Evolutionary conservation across 164 flowering plant species (phyloP), one percentile per base, ranked within the genome.

Genomic region (Sextonia rubra): DNA sequence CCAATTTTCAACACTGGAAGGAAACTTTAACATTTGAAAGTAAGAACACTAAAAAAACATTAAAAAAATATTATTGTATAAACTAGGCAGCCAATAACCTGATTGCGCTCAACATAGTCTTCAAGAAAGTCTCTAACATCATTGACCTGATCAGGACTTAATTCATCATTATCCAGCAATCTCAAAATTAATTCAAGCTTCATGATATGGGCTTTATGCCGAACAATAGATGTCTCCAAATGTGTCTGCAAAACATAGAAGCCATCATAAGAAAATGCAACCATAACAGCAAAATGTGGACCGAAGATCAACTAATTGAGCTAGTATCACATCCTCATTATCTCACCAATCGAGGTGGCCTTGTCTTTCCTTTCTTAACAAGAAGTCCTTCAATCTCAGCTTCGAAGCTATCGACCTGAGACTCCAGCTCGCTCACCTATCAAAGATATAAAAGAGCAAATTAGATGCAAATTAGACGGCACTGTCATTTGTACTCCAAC

Each of bases 91-190:
- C 44, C 44, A 37, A 37, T 37, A 15, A 93, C 99, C 98, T 96
- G 99, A 86, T 96, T 96, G 25, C 99, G 94, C 69, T 96, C 99
- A 47, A 91, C 94, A 82, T 96, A 96, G 75, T 96, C 99, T 12
- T 96, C 99, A 80, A 96, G 73, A 77, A 96, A 88, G 52, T 96
- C 99, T 76, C 84, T 93, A 20, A 90, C 97, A 78, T 96, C 99
- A 80, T 96, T 96, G 69, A 96, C 97, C 72, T 92, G 94, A 79
- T 96, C 99, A 60, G 98, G 97, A 77, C 95, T 96, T 83, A 96
- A 82, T 80, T 93, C 97, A 82, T 96, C 99, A 76, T 96, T 96
- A 80, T 96, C 99, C 76, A 96, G 80, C 47, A 93, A 80, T 83
- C 99, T 92, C 80, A 96, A 77, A 69, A 96, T 93, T 80, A 92